Percentiles rank a stretch among this genome's conserved stretches.
These are phyloP conservation scores for Sporothrix brunneoviolacea DNA, from an alignment of 2,329 filamentous ascomycete genomes.

Conservation along the genomic window DNA sequence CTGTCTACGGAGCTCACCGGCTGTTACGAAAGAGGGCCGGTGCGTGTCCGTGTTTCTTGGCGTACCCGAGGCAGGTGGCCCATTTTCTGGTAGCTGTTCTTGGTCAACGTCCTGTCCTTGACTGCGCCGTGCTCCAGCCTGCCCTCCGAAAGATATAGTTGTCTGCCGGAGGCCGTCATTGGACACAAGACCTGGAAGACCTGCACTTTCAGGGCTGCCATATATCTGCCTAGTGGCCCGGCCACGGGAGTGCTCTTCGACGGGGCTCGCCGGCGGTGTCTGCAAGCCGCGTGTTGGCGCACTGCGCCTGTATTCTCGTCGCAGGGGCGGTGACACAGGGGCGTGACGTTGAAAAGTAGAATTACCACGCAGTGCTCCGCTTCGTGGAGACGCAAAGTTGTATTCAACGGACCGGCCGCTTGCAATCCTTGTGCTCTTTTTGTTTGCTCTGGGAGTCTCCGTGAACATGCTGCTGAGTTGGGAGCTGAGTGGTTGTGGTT, in stretches of 20 bases:
- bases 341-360: neutral
- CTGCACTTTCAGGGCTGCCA: neutral
- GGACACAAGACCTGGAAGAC: neutral
- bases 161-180: slow-evolving; percentile 14
- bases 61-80: no score
- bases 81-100: neutral
- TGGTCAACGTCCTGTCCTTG: neutral
- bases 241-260: neutral
- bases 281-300: neutral
- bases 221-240: neutral
- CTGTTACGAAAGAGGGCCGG: neutral
- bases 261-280: slow-evolving; percentile 13
- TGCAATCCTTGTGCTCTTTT: no score
- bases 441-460: no score
- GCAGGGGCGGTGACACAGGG: neutral
- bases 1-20: neutral
- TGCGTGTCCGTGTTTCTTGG: no score
- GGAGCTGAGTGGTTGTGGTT: neutral
- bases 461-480: neutral
- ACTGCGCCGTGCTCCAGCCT: no score
- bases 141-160: slow-evolving; percentile 11
- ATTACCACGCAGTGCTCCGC: neutral
- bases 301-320: neutral
- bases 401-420: neutral
- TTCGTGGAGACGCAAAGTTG: neutral